Evolutionary conservation across 306 rosid genomes (phyloP).

Genomic region (Comarum palustre): DNA sequence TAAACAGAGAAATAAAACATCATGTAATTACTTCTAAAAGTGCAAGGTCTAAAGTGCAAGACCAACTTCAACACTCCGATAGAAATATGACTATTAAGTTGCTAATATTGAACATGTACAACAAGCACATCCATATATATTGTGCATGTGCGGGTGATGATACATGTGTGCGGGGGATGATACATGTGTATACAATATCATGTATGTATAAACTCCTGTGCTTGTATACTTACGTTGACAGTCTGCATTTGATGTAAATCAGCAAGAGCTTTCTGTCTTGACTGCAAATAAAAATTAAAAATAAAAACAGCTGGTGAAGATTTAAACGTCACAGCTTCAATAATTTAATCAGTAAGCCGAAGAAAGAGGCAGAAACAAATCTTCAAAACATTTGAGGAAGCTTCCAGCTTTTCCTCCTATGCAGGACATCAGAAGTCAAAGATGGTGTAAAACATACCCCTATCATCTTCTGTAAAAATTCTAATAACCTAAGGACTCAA

Average conservation of each 20-base stretch:
- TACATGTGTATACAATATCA: not conserved
- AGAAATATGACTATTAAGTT: not conserved
- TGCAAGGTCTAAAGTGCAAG: not conserved
- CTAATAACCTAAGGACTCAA: too few relatives aligned
- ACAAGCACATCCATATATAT: not conserved
- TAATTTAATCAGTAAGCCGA: not conserved
- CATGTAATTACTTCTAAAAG: not conserved
- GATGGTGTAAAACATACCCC: not conserved
- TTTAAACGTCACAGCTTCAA: not conserved
- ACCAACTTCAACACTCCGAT: too few relatives aligned
- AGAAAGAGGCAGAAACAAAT: not conserved
- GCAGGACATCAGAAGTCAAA: not conserved
- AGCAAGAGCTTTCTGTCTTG: conserved; percentile 85
- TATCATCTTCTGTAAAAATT: not conserved
- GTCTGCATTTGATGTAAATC: conserved; percentile 83
- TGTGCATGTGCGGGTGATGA: too few relatives aligned
- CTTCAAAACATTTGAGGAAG: not conserved
- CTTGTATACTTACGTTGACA: conserved; percentile 54
- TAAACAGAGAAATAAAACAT: too few relatives aligned
- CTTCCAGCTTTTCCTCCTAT: not conserved
- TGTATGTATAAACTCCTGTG: not conserved
- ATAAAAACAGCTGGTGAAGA: not conserved
- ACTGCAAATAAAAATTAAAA: conserved; percentile 47
- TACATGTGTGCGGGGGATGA: not conserved
- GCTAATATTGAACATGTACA: not conserved